Evolutionary conservation across 176 grass and related monocot species (phyloP).

Genomic region (Zoysia japonica): DNA sequence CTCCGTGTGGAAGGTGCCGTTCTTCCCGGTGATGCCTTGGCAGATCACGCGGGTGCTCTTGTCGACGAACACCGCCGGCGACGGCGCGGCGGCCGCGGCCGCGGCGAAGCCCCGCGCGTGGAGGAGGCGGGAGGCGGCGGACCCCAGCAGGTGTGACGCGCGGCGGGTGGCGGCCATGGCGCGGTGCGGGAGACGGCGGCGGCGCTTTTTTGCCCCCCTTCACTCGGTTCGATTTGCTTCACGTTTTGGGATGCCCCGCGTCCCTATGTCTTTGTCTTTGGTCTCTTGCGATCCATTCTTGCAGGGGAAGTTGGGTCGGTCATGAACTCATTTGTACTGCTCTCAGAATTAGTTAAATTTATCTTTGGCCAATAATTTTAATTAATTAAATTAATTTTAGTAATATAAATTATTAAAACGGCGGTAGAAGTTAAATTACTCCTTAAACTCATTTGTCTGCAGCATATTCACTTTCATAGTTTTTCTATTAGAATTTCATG

Average conservation of each 20-base stretch:
- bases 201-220: slow-evolving; percentile 9
- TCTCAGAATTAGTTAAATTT: no score
- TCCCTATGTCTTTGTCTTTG: slow-evolving; percentile 20
- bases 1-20: slow-evolving; percentile 99
- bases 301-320: slow-evolving; percentile 39
- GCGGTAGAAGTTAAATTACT: no score
- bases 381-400: no score
- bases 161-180: slow-evolving; percentile 65
- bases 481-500: no score
- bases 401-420: no score
- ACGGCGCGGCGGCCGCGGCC: slow-evolving; percentile 58
- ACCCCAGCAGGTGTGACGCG: slow-evolving; percentile 68
- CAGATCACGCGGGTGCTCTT: slow-evolving; percentile 99
- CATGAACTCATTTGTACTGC: background rate
- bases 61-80: slow-evolving; percentile 89
- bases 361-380: no score
- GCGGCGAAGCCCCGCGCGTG: slow-evolving; percentile 63
- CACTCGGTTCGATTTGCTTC: slow-evolving; percentile 45
- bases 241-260: slow-evolving; percentile 20
- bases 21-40: slow-evolving; percentile 99
- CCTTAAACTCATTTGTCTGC: no score
- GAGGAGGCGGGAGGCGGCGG: slow-evolving; percentile 60
- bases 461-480: no score
- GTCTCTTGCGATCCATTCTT: slow-evolving; percentile 49
- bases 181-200: slow-evolving; percentile 39